Conservation (phyloP, 805 yeast genomes). For the Starmerella lactis-condensi region DNA sequence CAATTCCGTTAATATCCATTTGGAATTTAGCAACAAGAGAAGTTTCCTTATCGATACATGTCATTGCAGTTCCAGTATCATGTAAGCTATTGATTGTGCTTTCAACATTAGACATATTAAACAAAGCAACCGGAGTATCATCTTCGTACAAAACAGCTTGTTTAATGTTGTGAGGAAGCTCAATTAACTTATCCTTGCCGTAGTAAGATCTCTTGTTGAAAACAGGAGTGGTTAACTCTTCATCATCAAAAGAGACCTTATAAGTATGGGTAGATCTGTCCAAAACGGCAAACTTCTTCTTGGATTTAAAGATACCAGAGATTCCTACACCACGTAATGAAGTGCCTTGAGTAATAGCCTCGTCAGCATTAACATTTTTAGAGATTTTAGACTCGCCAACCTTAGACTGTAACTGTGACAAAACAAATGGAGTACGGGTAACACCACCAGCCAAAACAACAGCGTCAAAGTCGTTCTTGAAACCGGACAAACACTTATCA, state of each 20-base stretch:
- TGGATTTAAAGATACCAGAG: conserved; percentile 48
- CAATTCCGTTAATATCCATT: conserved; percentile 12
- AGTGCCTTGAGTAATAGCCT: conserved; percentile 78
- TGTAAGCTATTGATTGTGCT: conserved; percentile 17
- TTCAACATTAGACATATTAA: conserved; percentile 17
- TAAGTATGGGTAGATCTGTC: conserved; percentile 39
- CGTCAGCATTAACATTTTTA: conserved; percentile 86
- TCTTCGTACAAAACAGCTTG: conserved; percentile 26
- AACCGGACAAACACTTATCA: conserved; percentile 27
- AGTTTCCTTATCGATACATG: conserved; percentile 11
- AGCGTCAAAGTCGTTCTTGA: conserved; percentile 15
- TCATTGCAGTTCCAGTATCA: conserved; percentile 13
- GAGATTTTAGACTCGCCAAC: conserved; percentile 41
- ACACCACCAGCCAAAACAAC: conserved; percentile 81
- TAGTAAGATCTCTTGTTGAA: no score
- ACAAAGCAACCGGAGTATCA: conserved; percentile 22
- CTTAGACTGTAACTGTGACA: conserved; percentile 28
- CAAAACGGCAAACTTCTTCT: conserved; percentile 34
- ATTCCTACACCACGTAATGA: conserved; percentile 65
- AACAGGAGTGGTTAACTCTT: background rate
- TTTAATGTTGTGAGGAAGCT: conserved; percentile 15
- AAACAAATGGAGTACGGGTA: conserved; percentile 70
- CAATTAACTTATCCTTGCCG: no score
- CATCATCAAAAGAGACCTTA: conserved; percentile 32
- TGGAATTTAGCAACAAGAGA: conserved; percentile 9